phyloP scores from a whole-genome alignment of 2,329 filamentous ascomycete species.

The Thelonectria blattea region DNA sequence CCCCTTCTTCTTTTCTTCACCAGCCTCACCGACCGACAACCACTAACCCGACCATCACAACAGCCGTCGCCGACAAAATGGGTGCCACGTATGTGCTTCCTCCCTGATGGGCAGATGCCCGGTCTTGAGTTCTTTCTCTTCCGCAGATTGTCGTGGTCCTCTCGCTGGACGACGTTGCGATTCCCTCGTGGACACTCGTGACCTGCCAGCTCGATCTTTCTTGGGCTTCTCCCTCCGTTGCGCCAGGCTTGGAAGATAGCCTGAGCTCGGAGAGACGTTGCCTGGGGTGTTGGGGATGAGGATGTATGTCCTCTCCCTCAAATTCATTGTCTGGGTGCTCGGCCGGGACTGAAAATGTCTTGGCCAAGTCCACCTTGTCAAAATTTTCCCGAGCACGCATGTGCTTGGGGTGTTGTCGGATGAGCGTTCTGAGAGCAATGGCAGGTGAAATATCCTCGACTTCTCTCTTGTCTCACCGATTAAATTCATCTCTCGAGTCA shows the following conservation, averaged over 20 bases:
- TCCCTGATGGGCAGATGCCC: constrained; percentile 50
- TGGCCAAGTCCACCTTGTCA: constrained; percentile 36
- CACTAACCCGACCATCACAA: constrained; percentile 48
- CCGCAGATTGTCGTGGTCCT: constrained; percentile 81
- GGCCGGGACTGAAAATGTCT: constrained; percentile 38
- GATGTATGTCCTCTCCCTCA: constrained; percentile 70
- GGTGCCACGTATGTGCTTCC: constrained; percentile 60
- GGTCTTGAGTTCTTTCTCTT: constrained; percentile 54
- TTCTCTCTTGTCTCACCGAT: constrained; percentile 68
- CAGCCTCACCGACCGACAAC: constrained; percentile 42
- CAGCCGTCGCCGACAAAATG: constrained; percentile 51
- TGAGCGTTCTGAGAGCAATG: constrained; percentile 56
- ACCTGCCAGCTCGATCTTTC: constrained; percentile 81
- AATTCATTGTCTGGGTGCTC: constrained; percentile 64
- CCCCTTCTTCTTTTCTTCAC: constrained; percentile 15
- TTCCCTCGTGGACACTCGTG: constrained; percentile 37
- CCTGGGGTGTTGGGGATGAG: constrained; percentile 83
- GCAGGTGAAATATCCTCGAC: background rate
- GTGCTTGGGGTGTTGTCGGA: constrained; percentile 75
- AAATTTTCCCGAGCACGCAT: constrained; percentile 47
- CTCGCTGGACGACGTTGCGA: constrained; percentile 67
- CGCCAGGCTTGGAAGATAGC: constrained; percentile 53
- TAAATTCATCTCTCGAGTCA: constrained; percentile 81
- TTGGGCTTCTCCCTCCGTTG: constrained; percentile 63
- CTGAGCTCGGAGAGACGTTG: constrained; percentile 64